Evolutionary conservation across 2,329 filamentous ascomycete species (phyloP).

Genomic region (Geosmithia morbida): DNA sequence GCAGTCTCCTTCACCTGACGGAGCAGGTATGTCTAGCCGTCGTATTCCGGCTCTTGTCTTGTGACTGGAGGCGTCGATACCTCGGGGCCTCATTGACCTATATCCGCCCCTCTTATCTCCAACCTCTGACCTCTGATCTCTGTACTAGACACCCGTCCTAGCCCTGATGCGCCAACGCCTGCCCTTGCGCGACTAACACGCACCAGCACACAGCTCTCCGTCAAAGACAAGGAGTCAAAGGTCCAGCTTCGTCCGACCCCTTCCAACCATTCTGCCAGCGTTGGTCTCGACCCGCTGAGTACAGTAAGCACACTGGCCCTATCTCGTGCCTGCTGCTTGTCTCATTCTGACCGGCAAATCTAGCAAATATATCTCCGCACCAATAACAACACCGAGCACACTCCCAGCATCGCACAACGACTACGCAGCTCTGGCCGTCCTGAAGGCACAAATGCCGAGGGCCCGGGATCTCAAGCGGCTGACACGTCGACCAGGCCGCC

Average conservation of each 20-base stretch:
- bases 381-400: constrained; percentile 20
- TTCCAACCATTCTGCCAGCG: constrained; percentile 1
- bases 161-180: constrained; percentile 4
- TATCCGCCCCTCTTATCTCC: not conserved
- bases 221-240: constrained; percentile 16
- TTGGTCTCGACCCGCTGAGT: constrained; percentile 19
- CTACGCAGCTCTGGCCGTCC: constrained; percentile 35
- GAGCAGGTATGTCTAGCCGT: not conserved
- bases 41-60: not conserved
- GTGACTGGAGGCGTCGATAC: too few species aligned
- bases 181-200: constrained; percentile 20
- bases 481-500: constrained; percentile 25
- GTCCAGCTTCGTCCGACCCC: constrained; percentile 1
- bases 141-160: not conserved
- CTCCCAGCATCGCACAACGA: constrained; percentile 38
- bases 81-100: too few species aligned
- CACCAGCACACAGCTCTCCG: constrained; percentile 39
- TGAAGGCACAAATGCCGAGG: constrained; percentile 28
- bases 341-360: not conserved
- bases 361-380: constrained; percentile 25
- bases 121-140: not conserved
- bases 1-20: not conserved
- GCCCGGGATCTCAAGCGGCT: constrained; percentile 14
- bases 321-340: not conserved
- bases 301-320: constrained; percentile 10